Evolutionary conservation across 2,329 filamentous ascomycete species (phyloP).

Genomic region (Stenocarpella maydis): DNA sequence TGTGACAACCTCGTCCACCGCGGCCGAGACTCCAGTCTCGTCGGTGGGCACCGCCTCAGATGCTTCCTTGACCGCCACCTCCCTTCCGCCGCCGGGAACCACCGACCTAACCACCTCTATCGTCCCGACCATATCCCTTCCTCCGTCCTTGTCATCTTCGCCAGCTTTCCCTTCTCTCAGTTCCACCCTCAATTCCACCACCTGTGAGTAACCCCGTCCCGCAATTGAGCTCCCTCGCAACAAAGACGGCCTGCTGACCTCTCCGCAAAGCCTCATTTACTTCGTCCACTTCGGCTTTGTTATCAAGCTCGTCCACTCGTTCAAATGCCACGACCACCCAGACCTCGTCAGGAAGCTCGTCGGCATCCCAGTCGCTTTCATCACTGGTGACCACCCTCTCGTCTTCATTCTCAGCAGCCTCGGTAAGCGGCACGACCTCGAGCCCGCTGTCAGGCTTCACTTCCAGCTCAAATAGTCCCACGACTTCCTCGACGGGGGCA

Average conservation of each 20-base stretch:
- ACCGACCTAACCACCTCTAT: slow-evolving; percentile 35
- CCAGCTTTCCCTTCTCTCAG: slow-evolving; percentile 33
- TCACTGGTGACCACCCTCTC: slow-evolving; percentile 43
- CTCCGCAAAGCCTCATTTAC: slow-evolving; percentile 23
- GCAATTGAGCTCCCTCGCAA: not conserved
- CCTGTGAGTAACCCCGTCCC: slow-evolving; percentile 15
- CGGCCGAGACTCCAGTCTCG: slow-evolving; percentile 25
- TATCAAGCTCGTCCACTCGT: slow-evolving; percentile 27
- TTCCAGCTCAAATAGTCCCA: slow-evolving; percentile 10
- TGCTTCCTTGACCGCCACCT: slow-evolving; percentile 32
- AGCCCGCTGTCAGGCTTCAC: slow-evolving; percentile 12
- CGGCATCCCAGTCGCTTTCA: slow-evolving; percentile 16
- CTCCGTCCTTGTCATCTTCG: slow-evolving; percentile 28
- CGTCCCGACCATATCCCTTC: slow-evolving; percentile 21
- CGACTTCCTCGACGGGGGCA: not conserved
- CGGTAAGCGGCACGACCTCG: slow-evolving; percentile 26
- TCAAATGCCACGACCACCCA: slow-evolving; percentile 20
- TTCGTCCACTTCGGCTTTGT: slow-evolving; percentile 28
- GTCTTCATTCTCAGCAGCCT: slow-evolving; percentile 22
- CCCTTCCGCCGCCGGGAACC: slow-evolving; percentile 15
- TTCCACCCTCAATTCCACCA: slow-evolving; percentile 36
- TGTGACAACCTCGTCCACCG: slow-evolving; percentile 28
- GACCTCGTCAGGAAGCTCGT: slow-evolving; percentile 26
- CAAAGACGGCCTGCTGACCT: not conserved
- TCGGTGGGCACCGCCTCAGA: slow-evolving; percentile 31